phyloP scores from a whole-genome alignment of 805 yeast genomes.

The Brettanomyces anomalus region DNA sequence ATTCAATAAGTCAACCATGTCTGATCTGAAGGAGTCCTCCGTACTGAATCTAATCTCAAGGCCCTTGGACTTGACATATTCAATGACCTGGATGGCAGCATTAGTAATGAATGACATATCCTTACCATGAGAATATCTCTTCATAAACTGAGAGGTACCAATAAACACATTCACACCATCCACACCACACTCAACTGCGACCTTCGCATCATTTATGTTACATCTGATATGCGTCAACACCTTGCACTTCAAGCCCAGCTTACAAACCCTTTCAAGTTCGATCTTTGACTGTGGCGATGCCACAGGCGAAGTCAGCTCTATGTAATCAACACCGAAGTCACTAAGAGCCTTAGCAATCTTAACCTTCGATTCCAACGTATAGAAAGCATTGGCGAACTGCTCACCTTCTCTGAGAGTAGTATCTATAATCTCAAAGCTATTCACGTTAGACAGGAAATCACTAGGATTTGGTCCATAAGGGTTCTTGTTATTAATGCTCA shows the following conservation, averaged over 20 bases:
- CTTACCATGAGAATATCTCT: slow-evolving; percentile 51
- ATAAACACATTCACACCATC: slow-evolving; percentile 56
- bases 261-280: slow-evolving; percentile 53
- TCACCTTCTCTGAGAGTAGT: slow-evolving; percentile 57
- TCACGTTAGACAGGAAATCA: slow-evolving; percentile 47
- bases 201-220: slow-evolving; percentile 53
- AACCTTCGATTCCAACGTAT: slow-evolving; percentile 45
- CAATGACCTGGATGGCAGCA: slow-evolving; percentile 49
- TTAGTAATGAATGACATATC: slow-evolving; percentile 53
- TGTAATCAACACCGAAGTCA: slow-evolving; percentile 54
- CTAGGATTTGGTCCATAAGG: slow-evolving; percentile 55
- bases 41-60: slow-evolving; percentile 50
- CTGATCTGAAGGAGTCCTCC: slow-evolving; percentile 54
- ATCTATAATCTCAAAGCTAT: slow-evolving; percentile 44
- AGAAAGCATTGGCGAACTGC: slow-evolving; percentile 56
- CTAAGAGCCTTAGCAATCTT: slow-evolving; percentile 53
- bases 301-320: slow-evolving; percentile 51
- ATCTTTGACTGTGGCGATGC: slow-evolving; percentile 49
- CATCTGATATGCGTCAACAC: slow-evolving; percentile 52
- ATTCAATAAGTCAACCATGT: slow-evolving; percentile 49
- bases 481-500: slow-evolving; percentile 22
- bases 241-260: slow-evolving; percentile 49
- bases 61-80: slow-evolving; percentile 52
- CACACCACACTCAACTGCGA: slow-evolving; percentile 54
- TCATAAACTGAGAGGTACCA: slow-evolving; percentile 49